phyloP scores from a whole-genome alignment of 305 asterid genomes.

The Coffea humblotiana region DNA sequence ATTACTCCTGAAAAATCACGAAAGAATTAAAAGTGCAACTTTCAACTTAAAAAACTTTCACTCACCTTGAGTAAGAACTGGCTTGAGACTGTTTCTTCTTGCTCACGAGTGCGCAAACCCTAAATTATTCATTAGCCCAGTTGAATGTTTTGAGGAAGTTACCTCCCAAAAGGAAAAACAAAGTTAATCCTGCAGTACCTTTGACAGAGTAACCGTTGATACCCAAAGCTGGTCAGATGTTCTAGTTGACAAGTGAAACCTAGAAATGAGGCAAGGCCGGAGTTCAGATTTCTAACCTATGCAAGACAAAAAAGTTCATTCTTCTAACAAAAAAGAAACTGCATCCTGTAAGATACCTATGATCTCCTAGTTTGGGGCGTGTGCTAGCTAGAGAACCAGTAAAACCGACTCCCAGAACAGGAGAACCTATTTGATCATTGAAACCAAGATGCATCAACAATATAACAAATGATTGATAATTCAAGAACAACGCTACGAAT shows the following conservation, averaged over 20 bases:
- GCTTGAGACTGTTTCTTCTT: constrained; percentile 88
- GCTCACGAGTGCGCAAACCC: constrained; percentile 88
- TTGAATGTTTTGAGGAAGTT: background rate
- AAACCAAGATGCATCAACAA: constrained; percentile 20
- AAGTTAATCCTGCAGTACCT: constrained; percentile 45
- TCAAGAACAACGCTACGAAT: background rate
- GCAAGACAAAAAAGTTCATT: background rate
- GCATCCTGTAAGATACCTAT: constrained; percentile 47
- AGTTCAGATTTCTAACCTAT: constrained; percentile 11
- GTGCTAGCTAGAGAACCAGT: constrained; percentile 77
- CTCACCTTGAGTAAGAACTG: constrained; percentile 76
- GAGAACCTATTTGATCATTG: constrained; percentile 45
- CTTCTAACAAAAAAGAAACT: background rate
- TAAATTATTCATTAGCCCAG: constrained; percentile 27
- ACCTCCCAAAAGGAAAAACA: constrained; percentile 6
- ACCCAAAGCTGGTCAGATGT: constrained; percentile 63
- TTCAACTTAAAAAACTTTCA: background rate
- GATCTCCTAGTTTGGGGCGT: constrained; percentile 82
- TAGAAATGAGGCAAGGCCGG: constrained; percentile 30
- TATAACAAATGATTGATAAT: background rate
- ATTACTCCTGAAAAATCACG: background rate
- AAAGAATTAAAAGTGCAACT: background rate
- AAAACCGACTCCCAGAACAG: constrained; percentile 86
- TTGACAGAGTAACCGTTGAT: constrained; percentile 69
- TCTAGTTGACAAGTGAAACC: constrained; percentile 88